Percentiles rank a stretch among this genome's conserved stretches.
These are phyloP conservation scores for Metschnikowia proteae DNA, from an alignment of 805 yeast genomes.

Conservation along the genomic window DNA sequence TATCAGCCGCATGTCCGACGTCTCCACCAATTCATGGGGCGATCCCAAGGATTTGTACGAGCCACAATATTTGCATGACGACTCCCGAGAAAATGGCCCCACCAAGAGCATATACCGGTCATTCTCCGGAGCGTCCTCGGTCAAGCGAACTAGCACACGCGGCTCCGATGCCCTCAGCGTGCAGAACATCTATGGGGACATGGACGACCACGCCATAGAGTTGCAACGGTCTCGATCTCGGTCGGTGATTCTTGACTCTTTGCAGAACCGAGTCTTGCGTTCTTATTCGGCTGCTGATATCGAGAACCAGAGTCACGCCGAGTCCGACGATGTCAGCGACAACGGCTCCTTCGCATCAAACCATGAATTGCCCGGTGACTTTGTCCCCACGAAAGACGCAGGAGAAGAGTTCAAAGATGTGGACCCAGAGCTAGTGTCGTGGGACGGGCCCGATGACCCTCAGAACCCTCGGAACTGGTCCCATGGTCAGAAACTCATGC, in stretches of 20 bases:
- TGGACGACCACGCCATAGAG: slow-evolving; percentile 33
- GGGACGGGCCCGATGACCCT: slow-evolving; percentile 63
- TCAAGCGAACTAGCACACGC: slow-evolving; percentile 7
- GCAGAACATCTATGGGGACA: slow-evolving; percentile 40
- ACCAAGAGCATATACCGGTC: slow-evolving; percentile 8
- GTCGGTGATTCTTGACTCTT: slow-evolving; percentile 40
- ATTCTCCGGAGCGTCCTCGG: slow-evolving; percentile 9
- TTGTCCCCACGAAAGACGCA: slow-evolving; percentile 36
- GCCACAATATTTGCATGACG: not conserved
- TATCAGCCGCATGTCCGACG: not conserved
- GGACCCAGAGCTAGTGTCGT: slow-evolving; percentile 66
- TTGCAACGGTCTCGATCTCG: slow-evolving; percentile 43
- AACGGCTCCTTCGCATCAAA: not conserved
- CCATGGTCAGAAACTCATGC: slow-evolving; percentile 34
- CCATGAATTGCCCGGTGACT: slow-evolving; percentile 23
- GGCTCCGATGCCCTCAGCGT: slow-evolving; percentile 24
- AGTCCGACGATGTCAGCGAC: not conserved
- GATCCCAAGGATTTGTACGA: not conserved
- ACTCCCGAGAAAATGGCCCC: not conserved
- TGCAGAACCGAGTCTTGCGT: slow-evolving; percentile 24
- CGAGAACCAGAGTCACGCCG: slow-evolving; percentile 13
- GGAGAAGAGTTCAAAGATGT: slow-evolving; percentile 52
- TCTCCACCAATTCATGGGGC: not conserved
- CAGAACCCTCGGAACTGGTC: slow-evolving; percentile 65
- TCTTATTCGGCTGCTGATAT: slow-evolving; percentile 15